phyloP scores from a whole-genome alignment of 2,329 filamentous ascomycete species.

The Chaetothyriales sp. region DNA sequence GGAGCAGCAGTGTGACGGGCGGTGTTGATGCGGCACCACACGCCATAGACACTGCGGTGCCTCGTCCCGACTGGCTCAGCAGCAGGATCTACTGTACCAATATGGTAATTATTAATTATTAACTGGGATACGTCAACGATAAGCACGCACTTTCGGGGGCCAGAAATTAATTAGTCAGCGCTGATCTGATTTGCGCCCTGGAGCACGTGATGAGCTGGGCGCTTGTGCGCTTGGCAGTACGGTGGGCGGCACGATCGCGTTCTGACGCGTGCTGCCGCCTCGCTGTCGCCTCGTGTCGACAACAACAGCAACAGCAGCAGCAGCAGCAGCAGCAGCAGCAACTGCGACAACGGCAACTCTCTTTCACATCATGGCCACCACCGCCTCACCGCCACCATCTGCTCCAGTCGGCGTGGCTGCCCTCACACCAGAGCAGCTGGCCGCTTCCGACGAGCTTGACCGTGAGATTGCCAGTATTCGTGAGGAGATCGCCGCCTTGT shows the following conservation, averaged over 20 bases:
- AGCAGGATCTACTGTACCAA: too few relatives aligned
- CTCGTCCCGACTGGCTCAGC: too few relatives aligned
- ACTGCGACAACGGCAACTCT: neutral
- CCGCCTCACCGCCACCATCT: neutral
- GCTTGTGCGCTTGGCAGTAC: neutral
- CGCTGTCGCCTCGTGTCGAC: neutral
- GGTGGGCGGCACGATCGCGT: neutral
- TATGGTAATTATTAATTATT: too few relatives aligned
- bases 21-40: too few relatives aligned
- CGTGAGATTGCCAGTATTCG: slow-evolving; percentile 29
- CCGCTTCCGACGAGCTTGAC: slow-evolving; percentile 21
- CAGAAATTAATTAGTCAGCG: too few relatives aligned
- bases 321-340: neutral
- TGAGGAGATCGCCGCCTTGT: slow-evolving; percentile 28
- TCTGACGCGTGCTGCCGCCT: neutral
- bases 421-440: neutral
- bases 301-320: too few relatives aligned
- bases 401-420: neutral
- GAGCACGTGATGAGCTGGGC: too few relatives aligned
- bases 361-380: neutral
- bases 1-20: too few relatives aligned
- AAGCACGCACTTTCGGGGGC: too few relatives aligned
- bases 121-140: too few relatives aligned
- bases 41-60: too few relatives aligned
- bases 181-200: too few relatives aligned